phyloP scores from a whole-genome alignment of 2,329 filamentous ascomycete species.

The Immersiporthe knoxdaviesiana region DNA sequence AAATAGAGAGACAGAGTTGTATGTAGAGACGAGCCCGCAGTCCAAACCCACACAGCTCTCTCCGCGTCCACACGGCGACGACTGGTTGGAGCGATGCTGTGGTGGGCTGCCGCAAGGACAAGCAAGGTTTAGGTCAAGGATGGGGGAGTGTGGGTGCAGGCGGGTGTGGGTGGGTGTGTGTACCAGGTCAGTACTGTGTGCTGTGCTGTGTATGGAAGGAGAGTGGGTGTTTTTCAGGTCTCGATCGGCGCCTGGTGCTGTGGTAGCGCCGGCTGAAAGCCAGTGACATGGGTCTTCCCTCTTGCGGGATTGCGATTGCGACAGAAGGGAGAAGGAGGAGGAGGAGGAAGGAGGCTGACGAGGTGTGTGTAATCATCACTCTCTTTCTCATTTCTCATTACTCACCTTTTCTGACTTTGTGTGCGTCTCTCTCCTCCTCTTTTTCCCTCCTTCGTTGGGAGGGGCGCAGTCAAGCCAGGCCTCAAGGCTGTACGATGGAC shows the following conservation, averaged over 20 bases:
- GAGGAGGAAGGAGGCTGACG: constrained; percentile 5
- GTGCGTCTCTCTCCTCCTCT: background rate
- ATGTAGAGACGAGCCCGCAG: background rate
- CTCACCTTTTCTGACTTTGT: background rate
- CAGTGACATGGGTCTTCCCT: constrained; percentile 13
- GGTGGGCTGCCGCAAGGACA: constrained; percentile 3
- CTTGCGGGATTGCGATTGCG: constrained; percentile 4
- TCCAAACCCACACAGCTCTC: background rate
- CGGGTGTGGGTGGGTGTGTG: background rate
- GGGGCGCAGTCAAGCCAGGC: background rate
- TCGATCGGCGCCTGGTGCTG: background rate
- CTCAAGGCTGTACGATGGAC: background rate
- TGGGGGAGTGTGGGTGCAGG: background rate
- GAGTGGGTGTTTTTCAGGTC: constrained; percentile 4
- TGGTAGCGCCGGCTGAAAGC: constrained; percentile 13
- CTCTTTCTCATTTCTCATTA: background rate
- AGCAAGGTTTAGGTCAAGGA: background rate
- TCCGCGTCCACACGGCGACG: constrained; percentile 6
- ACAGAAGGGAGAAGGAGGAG: background rate
- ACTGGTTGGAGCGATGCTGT: constrained; percentile 1
- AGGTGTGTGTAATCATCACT: background rate
- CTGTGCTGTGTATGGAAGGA: too few relatives aligned
- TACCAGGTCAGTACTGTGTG: too few relatives aligned
- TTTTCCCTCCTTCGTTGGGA: background rate
- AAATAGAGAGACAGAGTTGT: background rate